Evolutionary conservation across 352 stramenopile species (phyloP).

Genomic region (Phytopythium chamaehyphon): DNA sequence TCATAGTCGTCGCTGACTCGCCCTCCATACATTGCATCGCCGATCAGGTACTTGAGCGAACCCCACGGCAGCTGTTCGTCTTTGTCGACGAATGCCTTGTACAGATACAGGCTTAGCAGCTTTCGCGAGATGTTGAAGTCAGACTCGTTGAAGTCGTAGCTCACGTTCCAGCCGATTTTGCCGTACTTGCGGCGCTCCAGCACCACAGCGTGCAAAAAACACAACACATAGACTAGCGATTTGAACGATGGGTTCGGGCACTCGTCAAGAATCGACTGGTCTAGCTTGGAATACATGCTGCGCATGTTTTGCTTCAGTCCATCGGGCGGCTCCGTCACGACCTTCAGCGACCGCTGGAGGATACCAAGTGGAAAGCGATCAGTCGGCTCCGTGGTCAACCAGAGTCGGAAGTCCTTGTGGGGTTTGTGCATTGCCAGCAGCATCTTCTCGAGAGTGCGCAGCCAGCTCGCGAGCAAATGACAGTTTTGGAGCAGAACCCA

Average conservation of each 20-base stretch:
- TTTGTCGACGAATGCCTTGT: conserved; percentile 90
- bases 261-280: conserved; percentile 88
- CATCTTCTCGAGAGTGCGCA: conserved; percentile 92
- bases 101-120: conserved; percentile 91
- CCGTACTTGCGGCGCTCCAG: conserved; percentile 95
- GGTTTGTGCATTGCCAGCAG: conserved; percentile 89
- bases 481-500: conserved; percentile 96
- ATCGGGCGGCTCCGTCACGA: conserved; percentile 94
- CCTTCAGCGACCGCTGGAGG: conserved; percentile 93
- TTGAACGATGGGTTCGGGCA: conserved; percentile 91
- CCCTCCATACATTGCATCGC: conserved; percentile 96
- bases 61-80: conserved; percentile 94
- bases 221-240: conserved; percentile 94
- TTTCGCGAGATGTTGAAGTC: conserved; percentile 94
- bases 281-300: conserved; percentile 90
- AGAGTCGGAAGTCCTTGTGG: conserved; percentile 94
- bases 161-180: conserved; percentile 97
- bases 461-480: conserved; percentile 92
- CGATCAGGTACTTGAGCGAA: conserved; percentile 93
- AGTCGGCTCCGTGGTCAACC: conserved; percentile 94
- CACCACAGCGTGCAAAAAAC: conserved; percentile 94
- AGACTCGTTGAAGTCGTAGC: conserved; percentile 97
- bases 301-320: conserved; percentile 97
- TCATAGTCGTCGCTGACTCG: conserved; percentile 96
- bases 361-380: conserved; percentile 95